phyloP scores from a whole-genome alignment of 192 early-diverging fungal species.

The Umbelopsis sp. region DNA sequence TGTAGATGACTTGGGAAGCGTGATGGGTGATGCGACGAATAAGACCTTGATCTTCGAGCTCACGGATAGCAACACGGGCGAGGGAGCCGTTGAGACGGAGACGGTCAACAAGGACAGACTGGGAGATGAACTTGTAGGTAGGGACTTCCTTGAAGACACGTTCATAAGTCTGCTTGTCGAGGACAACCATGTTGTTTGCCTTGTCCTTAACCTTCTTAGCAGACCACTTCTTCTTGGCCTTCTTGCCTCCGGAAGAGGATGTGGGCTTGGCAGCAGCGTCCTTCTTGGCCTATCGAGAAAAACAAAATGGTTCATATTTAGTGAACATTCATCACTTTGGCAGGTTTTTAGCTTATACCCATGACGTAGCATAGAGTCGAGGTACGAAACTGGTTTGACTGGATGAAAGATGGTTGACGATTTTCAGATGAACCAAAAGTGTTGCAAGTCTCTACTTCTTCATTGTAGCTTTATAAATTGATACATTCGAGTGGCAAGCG shows the following conservation, averaged over 20 bases:
- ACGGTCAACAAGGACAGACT: constrained; percentile 98
- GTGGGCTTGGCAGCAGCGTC: constrained; percentile 59
- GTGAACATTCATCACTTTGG: no score
- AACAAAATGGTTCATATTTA: background rate
- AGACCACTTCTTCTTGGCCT: constrained; percentile 92
- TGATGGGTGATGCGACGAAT: constrained; percentile 91
- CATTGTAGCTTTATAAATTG: no score
- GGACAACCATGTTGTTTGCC: constrained; percentile 99
- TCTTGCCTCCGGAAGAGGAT: constrained; percentile 63
- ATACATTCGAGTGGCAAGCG: no score
- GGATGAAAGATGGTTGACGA: no score
- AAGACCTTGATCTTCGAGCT: constrained; percentile 88
- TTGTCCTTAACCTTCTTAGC: constrained; percentile 99
- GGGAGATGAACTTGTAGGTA: constrained; percentile 99
- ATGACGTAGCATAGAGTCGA: no score
- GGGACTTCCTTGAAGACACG: constrained; percentile 99
- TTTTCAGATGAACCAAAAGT: no score
- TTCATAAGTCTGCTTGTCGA: constrained; percentile 97
- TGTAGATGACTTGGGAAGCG: constrained; percentile 91
- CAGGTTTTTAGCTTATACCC: no score
- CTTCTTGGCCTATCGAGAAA: constrained; percentile 54
- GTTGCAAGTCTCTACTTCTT: no score
- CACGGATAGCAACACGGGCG: constrained; percentile 91
- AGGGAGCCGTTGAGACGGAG: constrained; percentile 97
- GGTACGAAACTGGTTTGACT: no score